These are phyloP conservation scores for Earliella scabrosa DNA, from an alignment of 1,284 basidiomycete genomes.

Conservation along the genomic window DNA sequence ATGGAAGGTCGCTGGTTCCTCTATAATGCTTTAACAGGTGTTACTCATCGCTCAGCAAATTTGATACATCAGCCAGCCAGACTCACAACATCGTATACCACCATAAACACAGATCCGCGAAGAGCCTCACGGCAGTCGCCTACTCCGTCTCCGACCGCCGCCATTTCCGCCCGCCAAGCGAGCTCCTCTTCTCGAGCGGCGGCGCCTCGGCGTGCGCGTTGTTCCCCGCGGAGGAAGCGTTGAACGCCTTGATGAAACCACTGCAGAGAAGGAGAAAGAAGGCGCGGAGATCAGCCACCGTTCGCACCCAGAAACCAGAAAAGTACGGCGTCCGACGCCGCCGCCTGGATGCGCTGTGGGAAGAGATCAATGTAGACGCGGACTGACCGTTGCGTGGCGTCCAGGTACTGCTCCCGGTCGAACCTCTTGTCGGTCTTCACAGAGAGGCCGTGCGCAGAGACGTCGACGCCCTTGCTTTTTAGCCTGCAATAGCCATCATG, in stretches of 20 bases:
- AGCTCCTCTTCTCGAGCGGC: neutral
- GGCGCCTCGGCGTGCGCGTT: neutral
- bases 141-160: neutral
- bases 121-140: too few species aligned
- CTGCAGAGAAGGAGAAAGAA: constrained; percentile 2
- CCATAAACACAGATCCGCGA: too few species aligned
- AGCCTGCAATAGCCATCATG: too few species aligned
- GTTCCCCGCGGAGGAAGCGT: constrained; percentile 22
- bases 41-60: too few species aligned
- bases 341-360: too few species aligned
- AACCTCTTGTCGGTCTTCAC: constrained; percentile 64
- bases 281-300: neutral
- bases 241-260: constrained; percentile 26
- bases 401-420: constrained; percentile 65
- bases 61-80: too few species aligned
- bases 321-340: too few species aligned
- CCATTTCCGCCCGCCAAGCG: neutral
- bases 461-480: constrained; percentile 55
- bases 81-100: too few species aligned
- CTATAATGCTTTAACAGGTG: too few species aligned
- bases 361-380: neutral
- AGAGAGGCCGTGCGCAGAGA: constrained; percentile 61
- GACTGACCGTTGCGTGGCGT: constrained; percentile 69
- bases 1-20: too few species aligned
- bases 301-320: too few species aligned